phyloP scores from a whole-genome alignment of 2,329 filamentous ascomycete species.

The Neopestalotiopsis sp. region DNA sequence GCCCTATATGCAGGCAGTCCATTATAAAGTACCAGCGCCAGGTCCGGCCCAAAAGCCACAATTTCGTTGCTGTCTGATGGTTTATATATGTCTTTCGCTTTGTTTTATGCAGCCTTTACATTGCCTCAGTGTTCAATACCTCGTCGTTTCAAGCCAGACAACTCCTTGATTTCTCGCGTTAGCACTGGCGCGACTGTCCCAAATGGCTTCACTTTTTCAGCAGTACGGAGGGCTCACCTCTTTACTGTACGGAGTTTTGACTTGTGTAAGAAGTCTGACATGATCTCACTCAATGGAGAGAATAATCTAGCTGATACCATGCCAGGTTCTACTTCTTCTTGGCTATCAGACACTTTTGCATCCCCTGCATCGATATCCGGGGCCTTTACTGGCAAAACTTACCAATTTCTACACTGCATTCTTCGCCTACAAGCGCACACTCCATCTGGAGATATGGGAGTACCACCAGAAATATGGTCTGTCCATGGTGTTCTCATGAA shows the following conservation, averaged over 20 bases:
- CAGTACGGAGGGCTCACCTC: neutral
- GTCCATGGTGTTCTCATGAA: neutral
- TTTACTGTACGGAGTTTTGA: neutral
- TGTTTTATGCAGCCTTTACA: no score
- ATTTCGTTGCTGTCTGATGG: no score
- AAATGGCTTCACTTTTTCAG: neutral
- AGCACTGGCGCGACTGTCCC: neutral
- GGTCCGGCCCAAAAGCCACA: no score
- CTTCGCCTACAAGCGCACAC: neutral
- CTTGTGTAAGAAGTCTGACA: neutral
- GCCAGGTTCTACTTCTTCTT: neutral
- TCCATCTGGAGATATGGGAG: neutral
- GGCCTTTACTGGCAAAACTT: slow-evolving; percentile 5
- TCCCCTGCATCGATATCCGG: slow-evolving; percentile 12
- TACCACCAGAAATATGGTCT: slow-evolving; percentile 15
- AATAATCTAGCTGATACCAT: neutral
- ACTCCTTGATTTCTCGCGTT: neutral
- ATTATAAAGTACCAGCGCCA: no score
- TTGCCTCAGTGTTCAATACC: neutral
- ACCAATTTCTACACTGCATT: slow-evolving; percentile 7
- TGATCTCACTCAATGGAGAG: no score
- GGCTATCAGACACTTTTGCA: slow-evolving; percentile 2
- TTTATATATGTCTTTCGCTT: no score
- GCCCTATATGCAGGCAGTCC: no score
- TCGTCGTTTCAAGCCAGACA: neutral